Base-by-base conservation (phyloP, 225 moss, liverwort and hornwort genomes). In the Climacium dendroides region DNA sequence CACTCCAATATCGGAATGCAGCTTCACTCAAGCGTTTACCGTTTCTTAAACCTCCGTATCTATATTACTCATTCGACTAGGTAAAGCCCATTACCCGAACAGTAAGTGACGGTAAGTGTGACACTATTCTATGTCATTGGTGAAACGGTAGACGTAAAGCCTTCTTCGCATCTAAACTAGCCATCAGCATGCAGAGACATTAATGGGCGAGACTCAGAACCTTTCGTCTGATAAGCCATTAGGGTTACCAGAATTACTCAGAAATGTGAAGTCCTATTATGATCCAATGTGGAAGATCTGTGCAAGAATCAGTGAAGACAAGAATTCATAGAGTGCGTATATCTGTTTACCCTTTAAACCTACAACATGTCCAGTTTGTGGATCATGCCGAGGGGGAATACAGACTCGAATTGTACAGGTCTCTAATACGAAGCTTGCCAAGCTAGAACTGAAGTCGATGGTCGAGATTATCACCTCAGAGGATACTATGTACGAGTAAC, bases 401-500 rank as follows among this genome's bases (percentile, higher is more conserved):
- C 65, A 72, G 78, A 53, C 50, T 89, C 85, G 32, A 59, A 85
- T 86, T 80, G 47, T 47, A 69, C 80, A 69, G 48, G 66, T 86
- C 76, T 69, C 54, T 50, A 25, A 19, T 74, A 53, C 11, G 77
- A 84, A 52, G 58, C 59, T 85, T 65, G 82, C n/a, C 78, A 66
- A 77, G 30, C 82, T 65, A 82, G 41, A 59, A 83, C 57, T 70
- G 52, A 84, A 84, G 59, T 78, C 82, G 78, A 93, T 87, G 92
- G 88, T 93, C 81, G 80, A 86, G n/a, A 69, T 72, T 85, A 85
- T 88, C 86, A 89, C 82, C 91, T 93, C 86, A 69, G 74, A 77
- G 59, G 47, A 47, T 69, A 86, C 78, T 85, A 89, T 88, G 61
- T 85, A 78, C 86, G 83, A 83, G 87, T 67, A 86, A 84, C 64